A percentile compares a stretch with the other conserved stretches of the same genome.
These are phyloP conservation scores for Diplotaxis tenuifolia DNA, from an alignment of 345 rosid genomes.

Conservation along the genomic window DNA sequence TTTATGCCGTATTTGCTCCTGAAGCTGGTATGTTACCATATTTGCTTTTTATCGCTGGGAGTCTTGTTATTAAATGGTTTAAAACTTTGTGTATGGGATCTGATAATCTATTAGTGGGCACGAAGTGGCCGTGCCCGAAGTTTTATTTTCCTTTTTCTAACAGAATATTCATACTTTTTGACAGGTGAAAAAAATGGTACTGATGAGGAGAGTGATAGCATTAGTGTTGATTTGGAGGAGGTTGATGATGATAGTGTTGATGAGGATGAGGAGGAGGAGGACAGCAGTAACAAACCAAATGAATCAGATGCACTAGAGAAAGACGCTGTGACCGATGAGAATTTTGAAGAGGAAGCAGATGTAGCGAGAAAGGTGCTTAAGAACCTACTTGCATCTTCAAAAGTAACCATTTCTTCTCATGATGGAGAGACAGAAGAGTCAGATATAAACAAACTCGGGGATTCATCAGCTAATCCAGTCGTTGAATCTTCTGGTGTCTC, in stretches of 20 bases:
- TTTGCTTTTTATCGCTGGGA: background rate
- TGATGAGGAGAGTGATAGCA: constrained; percentile 48
- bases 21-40: constrained; percentile 51
- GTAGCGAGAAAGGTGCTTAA: constrained; percentile 70
- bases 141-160: background rate
- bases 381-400: constrained; percentile 52
- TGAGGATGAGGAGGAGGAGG: constrained; percentile 36
- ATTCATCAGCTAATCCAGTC: constrained; percentile 34
- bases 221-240: constrained; percentile 63
- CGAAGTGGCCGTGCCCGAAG: background rate
- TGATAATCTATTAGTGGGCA: background rate
- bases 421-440: constrained; percentile 43
- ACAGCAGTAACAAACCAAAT: constrained; percentile 30
- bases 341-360: constrained; percentile 79
- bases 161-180: constrained; percentile 18
- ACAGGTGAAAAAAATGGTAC: constrained; percentile 52
- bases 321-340: constrained; percentile 38
- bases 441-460: constrained; percentile 30
- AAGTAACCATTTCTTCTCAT: constrained; percentile 41
- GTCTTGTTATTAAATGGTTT: background rate
- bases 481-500: constrained; percentile 35
- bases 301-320: constrained; percentile 37
- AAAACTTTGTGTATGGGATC: background rate
- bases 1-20: constrained; percentile 51
- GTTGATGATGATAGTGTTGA: constrained; percentile 38